Base-by-base conservation (phyloP, 2,329 filamentous ascomycete species). In the Lachnum nothofagi region DNA sequence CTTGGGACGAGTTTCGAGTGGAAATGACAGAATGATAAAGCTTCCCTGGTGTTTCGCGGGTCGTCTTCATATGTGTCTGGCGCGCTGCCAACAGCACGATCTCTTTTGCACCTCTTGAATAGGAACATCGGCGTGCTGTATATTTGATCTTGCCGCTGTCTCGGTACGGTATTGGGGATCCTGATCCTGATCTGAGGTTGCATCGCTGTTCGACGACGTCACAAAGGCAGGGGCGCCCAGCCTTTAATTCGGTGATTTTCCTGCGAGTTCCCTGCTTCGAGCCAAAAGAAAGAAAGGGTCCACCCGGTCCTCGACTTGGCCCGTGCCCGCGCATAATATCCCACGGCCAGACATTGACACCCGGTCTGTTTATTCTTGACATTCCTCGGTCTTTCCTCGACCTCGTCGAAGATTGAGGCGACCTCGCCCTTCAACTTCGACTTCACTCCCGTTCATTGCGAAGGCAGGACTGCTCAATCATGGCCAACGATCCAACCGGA, bases 401-500 rank as follows among this genome's bases (percentile, higher is more conserved):
- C 17, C 17, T 37, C 4, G 5, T 9, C 10, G 4, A 5, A 2
- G 10, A 4, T 37, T 22, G 7, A n/a, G n/a, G 25, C 25, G 12
- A 27, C 25, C 12, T 12, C 12, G 12, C 12, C 12, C 25, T 27
- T 6, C 12, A 6, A 19, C 19, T 24, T 16, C n/a, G 12, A 17
- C 4, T 20, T 19, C 10, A 10, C 12, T 12, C 4, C 17, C 8
- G 3, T 39, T 39, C 19, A 4, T 39, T 24, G 20, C 6, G 9
- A 22, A 24, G 37, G 5, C 9, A 25, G 31, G 5, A 48, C 16
- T 39, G 31, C 33, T 29, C 44, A 22, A 45, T 46, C 46, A 47
- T 53, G 49, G 19, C 34, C 23, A 29, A 46, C 17, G 19, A 23
- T 25, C n/a, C 51, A 5, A 33, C 43, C 17, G 12, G 42, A 8